phyloP scores from a whole-genome alignment of 2,329 filamentous ascomycete species.

The Phoma herbarum region DNA sequence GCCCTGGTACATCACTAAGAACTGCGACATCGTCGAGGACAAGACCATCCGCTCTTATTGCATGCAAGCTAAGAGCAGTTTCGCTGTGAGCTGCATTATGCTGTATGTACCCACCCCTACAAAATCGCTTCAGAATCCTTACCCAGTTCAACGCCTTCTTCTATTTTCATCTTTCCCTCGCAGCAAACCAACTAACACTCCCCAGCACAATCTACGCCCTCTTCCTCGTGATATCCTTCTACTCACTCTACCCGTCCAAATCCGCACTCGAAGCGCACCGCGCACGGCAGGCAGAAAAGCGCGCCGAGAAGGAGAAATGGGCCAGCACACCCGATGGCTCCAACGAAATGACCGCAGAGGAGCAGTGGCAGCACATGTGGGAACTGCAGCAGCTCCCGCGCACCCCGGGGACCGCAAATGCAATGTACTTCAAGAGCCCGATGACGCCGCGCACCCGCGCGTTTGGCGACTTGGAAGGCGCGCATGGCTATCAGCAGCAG shows the following conservation, averaged over 20 bases:
- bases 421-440: slow-evolving; percentile 35
- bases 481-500: background rate
- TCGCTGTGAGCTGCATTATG: slow-evolving; percentile 72
- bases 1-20: slow-evolving; percentile 79
- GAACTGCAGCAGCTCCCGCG: slow-evolving; percentile 51
- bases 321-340: slow-evolving; percentile 37
- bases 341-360: slow-evolving; percentile 47
- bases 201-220: slow-evolving; percentile 67
- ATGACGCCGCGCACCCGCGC: slow-evolving; percentile 49
- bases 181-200: slow-evolving; percentile 16
- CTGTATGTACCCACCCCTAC: slow-evolving; percentile 64
- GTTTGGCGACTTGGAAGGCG: slow-evolving; percentile 39
- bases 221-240: slow-evolving; percentile 68
- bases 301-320: slow-evolving; percentile 50
- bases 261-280: slow-evolving; percentile 34
- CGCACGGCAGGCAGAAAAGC: slow-evolving; percentile 42
- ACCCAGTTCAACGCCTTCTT: too few species aligned
- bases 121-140: too few species aligned
- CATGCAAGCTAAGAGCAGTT: slow-evolving; percentile 71
- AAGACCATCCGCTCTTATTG: slow-evolving; percentile 67
- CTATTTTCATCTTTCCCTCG: background rate
- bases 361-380: slow-evolving; percentile 55
- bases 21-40: slow-evolving; percentile 68
- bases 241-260: slow-evolving; percentile 60
- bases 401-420: slow-evolving; percentile 44